Conservation (phyloP, 75 land plant species). For the Pinus tabuliformis region DNA sequence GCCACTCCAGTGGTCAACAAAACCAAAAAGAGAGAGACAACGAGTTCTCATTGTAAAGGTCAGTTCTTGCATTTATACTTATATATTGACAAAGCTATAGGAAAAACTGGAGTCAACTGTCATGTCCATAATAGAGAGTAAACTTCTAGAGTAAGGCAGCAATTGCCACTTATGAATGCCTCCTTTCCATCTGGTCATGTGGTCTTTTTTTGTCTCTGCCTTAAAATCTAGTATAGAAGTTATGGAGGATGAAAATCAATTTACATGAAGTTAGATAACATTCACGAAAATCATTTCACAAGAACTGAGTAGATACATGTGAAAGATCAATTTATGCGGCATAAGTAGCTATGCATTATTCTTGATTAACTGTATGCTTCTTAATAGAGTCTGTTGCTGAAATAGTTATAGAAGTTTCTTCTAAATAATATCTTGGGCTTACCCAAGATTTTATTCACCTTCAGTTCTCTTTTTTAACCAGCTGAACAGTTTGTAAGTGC, state of each 20-base stretch:
- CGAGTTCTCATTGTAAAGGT: neutral
- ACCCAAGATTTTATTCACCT: neutral
- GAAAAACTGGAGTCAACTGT: constrained; percentile 2
- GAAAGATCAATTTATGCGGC: neutral
- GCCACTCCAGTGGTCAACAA: too few relatives aligned
- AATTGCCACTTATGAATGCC: neutral
- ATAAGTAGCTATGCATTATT: neutral
- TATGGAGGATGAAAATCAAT: neutral
- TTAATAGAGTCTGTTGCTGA: neutral
- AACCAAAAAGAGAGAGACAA: neutral
- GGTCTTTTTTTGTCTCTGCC: neutral
- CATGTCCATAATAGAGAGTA: neutral
- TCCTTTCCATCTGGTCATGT: neutral
- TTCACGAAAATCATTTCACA: neutral
- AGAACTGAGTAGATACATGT: neutral
- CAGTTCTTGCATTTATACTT: neutral
- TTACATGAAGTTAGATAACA: neutral
- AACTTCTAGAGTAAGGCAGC: neutral
- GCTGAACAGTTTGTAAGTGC: neutral
- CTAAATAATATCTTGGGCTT: neutral
- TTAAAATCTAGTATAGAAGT: neutral
- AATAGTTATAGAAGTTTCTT: neutral
- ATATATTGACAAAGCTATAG: neutral
- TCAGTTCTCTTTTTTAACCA: neutral
- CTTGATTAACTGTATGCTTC: neutral